Conservation (phyloP, 257 asterid genomes). For the Solanum infundibuliforme region DNA sequence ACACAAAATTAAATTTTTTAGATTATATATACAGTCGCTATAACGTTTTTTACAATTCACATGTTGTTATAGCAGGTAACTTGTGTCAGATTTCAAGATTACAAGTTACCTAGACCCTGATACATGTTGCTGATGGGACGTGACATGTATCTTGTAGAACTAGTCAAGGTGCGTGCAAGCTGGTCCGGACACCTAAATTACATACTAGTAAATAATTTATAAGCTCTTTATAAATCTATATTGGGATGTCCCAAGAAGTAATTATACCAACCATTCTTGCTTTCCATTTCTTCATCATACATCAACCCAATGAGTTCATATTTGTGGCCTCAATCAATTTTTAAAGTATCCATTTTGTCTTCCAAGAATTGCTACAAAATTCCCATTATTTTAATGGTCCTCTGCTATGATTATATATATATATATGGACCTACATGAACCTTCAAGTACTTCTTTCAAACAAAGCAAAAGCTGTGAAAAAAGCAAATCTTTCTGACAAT, state of each 20-base stretch:
- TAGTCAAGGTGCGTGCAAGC: fast-evolving
- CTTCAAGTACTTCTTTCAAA: neutral
- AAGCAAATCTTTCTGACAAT: slow-evolving; percentile 2
- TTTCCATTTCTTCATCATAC: neutral
- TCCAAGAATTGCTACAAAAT: neutral
- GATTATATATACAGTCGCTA: too few relatives aligned
- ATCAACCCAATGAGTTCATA: neutral
- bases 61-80: too few relatives aligned
- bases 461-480: neutral
- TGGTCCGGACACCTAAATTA: neutral
- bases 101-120: too few relatives aligned
- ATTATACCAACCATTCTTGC: neutral
- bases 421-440: neutral
- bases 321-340: neutral
- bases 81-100: too few relatives aligned
- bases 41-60: too few relatives aligned
- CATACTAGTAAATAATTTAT: neutral
- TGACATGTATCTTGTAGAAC: fast-evolving
- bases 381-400: neutral
- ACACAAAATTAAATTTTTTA: neutral
- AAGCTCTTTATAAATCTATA: neutral
- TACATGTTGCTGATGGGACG: fast-evolving
- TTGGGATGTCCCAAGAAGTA: neutral
- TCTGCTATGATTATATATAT: neutral
- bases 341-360: neutral